phyloP scores from a whole-genome alignment of 306 rosid genomes.

The Vigna angularis region DNA sequence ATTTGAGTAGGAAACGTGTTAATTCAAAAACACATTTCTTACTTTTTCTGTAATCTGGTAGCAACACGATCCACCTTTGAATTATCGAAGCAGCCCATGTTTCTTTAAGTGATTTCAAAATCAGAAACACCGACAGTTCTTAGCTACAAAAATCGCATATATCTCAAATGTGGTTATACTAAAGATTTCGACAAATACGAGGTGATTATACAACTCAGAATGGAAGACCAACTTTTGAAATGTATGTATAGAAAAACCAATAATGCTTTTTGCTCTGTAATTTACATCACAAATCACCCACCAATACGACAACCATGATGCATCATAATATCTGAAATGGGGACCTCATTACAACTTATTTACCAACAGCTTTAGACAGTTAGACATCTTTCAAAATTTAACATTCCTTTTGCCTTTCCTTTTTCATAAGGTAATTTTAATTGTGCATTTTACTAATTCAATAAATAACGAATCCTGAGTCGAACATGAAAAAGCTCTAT shows the following conservation, averaged over 20 bases:
- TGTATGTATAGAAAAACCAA: background rate
- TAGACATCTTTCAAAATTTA: background rate
- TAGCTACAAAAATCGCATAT: too few relatives aligned
- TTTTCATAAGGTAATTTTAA: too few relatives aligned
- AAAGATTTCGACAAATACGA: too few relatives aligned
- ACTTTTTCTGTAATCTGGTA: background rate
- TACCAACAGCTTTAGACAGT: background rate
- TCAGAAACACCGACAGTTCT: background rate
- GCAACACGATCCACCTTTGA: background rate
- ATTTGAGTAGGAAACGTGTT: background rate
- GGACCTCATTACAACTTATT: too few relatives aligned
- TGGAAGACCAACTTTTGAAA: background rate
- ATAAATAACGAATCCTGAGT: too few relatives aligned
- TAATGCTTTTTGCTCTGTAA: background rate
- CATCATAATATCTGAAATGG: too few relatives aligned
- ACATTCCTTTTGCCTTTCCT: too few relatives aligned
- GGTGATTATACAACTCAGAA: background rate
- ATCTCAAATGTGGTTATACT: too few relatives aligned
- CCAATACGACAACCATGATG: slow-evolving; percentile 20
- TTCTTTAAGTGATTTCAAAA: background rate
- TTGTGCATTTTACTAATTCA: too few relatives aligned
- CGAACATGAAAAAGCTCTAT: background rate
- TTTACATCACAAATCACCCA: background rate
- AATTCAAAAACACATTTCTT: background rate
- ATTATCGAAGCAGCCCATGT: slow-evolving; percentile 9